Evolutionary conservation across 352 stramenopile genomes (phyloP), one percentile per base, ranked within the genome.

Genomic region (Phytopythium sindhum): DNA sequence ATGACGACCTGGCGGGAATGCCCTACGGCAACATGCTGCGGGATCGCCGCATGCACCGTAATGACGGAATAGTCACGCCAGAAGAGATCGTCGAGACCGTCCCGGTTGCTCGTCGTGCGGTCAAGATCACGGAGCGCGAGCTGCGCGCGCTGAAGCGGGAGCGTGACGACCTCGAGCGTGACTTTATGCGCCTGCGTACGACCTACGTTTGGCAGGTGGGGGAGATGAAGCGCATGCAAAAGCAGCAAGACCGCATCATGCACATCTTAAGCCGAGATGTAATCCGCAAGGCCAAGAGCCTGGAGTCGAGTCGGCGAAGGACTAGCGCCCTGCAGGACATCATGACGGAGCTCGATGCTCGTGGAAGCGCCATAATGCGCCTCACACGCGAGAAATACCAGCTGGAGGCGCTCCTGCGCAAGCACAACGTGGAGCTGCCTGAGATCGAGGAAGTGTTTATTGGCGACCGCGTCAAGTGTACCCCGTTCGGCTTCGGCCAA

Each of bases 301-400:
- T 93, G 54, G 81, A 84, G 59, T 89, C 83, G 17, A 90, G 78
- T 67, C 79, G 84, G 8, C 79, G 85, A 31, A 78, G 85, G 37
- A 91, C 81, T 26, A 90, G 74, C 55, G 81, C 83, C 14, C 67
- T 93, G 28, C 85, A 93, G 57, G 78, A 92, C 48, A 90, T 93
- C 57, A 89, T 93, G 81, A 90, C 66, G 17, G 85, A 93, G 69
- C 71, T 93, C 12, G 83, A 93, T 58, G 67, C 73, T 4, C 68
- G 83, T 24, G 85, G 85, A 3, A 81, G 67, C 33, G 62, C 26
- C 12, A 76, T 92, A 19, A 66, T 89, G 41, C 70, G 79, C 21
- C 67, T 90, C 28, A 86, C 72, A n/a, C 73, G 81, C 12, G 83
- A 91, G 63, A 91, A 89, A 66, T 70, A 78, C 53, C 71, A 80